Conservation (phyloP, 1,284 basidiomycete genomes). For the Fistulina hepatica region DNA sequence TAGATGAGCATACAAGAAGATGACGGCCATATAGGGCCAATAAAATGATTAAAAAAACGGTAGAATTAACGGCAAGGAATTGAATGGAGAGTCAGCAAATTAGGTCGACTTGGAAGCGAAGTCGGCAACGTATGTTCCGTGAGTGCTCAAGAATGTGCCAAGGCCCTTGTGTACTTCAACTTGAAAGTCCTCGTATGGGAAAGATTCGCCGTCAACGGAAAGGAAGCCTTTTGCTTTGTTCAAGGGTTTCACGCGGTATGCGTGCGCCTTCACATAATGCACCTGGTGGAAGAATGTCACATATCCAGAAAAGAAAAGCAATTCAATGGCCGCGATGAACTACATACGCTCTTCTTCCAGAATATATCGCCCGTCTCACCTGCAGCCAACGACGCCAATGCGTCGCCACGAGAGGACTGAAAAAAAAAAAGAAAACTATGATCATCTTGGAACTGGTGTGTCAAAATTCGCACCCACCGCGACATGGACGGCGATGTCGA, state of each 20-base stretch:
- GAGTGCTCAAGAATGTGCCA: constrained; percentile 60
- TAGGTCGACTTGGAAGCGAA: constrained; percentile 22
- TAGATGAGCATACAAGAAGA: no score
- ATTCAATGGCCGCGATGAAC: no score
- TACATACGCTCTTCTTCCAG: constrained; percentile 54
- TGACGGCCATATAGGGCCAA: no score
- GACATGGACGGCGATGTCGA: constrained; percentile 70
- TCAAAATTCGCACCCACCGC: constrained; percentile 29
- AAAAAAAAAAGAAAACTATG: not conserved
- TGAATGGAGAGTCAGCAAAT: no score
- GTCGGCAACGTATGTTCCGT: constrained; percentile 53
- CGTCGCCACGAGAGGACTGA: constrained; percentile 49
- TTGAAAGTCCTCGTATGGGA: constrained; percentile 72
- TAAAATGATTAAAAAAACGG: no score
- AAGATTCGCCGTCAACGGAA: constrained; percentile 76
- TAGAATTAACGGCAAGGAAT: no score
- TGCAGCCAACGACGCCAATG: constrained; percentile 50
- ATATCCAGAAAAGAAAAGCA: constrained; percentile 1
- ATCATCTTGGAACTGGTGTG: constrained; percentile 3
- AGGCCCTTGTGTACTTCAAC: constrained; percentile 72
- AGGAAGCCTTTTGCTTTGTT: constrained; percentile 36
- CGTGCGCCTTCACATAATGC: constrained; percentile 70
- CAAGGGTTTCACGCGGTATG: constrained; percentile 66
- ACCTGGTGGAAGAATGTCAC: constrained; percentile 32
- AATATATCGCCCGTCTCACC: constrained; percentile 58